Evolutionary conservation across 805 yeast genomes (phyloP).

Genomic region (Candida ficus): DNA sequence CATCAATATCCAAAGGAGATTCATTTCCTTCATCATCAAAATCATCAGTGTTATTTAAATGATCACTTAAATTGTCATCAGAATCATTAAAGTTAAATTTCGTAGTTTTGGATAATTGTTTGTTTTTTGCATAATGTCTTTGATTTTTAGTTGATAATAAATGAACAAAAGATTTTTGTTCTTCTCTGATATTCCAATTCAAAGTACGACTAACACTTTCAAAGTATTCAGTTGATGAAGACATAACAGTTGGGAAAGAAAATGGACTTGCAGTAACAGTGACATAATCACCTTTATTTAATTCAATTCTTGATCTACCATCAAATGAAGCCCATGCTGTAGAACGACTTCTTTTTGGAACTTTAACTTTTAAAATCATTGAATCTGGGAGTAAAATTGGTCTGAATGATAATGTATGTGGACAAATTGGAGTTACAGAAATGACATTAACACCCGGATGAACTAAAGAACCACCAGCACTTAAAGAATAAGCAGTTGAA

Average conservation of each 20-base stretch:
- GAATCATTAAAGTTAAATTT: slow-evolving; percentile 22
- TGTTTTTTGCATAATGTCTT: slow-evolving; percentile 33
- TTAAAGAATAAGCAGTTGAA: slow-evolving; percentile 89
- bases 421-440: slow-evolving; percentile 92
- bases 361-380: slow-evolving; percentile 78
- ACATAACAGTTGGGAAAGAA: slow-evolving; percentile 90
- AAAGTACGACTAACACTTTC: slow-evolving; percentile 81
- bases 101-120: slow-evolving; percentile 21
- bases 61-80: slow-evolving; percentile 19
- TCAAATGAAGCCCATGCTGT: slow-evolving; percentile 98
- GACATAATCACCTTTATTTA: slow-evolving; percentile 78
- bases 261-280: slow-evolving; percentile 80
- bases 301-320: slow-evolving; percentile 82
- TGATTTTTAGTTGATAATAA: slow-evolving; percentile 53
- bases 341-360: slow-evolving; percentile 75
- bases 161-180: slow-evolving; percentile 75
- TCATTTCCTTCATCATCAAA: slow-evolving; percentile 19
- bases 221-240: slow-evolving; percentile 69
- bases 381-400: slow-evolving; percentile 92
- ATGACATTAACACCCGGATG: slow-evolving; percentile 94
- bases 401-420: slow-evolving; percentile 89
- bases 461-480: slow-evolving; percentile 93
- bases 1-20: slow-evolving; percentile 26
- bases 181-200: slow-evolving; percentile 91
- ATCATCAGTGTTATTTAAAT: slow-evolving; percentile 12